phyloP scores from a whole-genome alignment of 106 monocot species.

The Allium fistulosum region DNA sequence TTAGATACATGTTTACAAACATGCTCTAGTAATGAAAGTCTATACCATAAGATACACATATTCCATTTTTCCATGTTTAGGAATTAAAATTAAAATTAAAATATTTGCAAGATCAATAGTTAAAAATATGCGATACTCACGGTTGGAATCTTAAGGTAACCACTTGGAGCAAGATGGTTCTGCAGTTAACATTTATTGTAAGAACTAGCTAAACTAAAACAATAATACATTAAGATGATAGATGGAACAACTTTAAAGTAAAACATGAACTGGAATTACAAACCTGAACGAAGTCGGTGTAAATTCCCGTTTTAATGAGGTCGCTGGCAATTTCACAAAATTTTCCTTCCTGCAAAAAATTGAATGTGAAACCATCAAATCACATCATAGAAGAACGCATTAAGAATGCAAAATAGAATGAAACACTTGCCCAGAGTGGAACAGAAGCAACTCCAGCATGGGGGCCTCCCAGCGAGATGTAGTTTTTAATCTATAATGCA shows the following conservation, averaged over 20 bases:
- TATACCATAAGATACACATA: no score
- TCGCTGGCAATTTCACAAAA: conserved; percentile 54
- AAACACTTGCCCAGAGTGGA: conserved; percentile 84
- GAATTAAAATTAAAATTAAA: neutral
- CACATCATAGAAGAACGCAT: no score
- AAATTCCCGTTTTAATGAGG: conserved; percentile 57
- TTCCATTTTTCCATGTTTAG: no score
- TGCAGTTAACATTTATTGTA: conserved; percentile 17
- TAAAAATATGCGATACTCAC: conserved; percentile 34
- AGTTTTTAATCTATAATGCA: conserved; percentile 68
- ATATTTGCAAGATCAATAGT: neutral
- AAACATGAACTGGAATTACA: conserved; percentile 3
- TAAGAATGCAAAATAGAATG: neutral
- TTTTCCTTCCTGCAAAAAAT: conserved; percentile 33
- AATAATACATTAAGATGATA: neutral
- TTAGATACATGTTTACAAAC: no score
- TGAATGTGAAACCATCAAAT: neutral
- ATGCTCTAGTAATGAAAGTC: no score
- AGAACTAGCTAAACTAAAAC: neutral
- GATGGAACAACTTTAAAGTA: neutral
- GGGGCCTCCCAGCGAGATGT: conserved; percentile 86
- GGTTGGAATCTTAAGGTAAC: conserved; percentile 91
- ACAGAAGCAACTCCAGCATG: conserved; percentile 98
- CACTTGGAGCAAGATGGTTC: conserved; percentile 82
- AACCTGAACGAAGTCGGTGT: conserved; percentile 73